Conservation (phyloP, 352 stramenopile genomes). For the Phytophthora sansomeana region DNA sequence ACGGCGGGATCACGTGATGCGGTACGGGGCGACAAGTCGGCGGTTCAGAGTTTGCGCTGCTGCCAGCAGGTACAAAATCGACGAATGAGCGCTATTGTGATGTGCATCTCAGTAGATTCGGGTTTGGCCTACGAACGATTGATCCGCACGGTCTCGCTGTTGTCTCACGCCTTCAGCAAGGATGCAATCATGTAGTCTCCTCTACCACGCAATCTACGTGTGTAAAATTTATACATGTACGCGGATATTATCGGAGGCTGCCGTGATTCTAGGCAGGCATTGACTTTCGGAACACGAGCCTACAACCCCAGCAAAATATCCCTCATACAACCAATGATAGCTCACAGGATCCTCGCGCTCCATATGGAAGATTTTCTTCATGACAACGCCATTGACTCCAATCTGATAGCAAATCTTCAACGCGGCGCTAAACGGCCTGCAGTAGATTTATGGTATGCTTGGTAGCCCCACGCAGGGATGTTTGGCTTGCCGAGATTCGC, state of each 20-base stretch:
- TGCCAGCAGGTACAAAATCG: slow-evolving; percentile 14
- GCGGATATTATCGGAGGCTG: no score
- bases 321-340: no score
- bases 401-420: slow-evolving; percentile 27
- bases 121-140: slow-evolving; percentile 14
- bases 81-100: slow-evolving; percentile 3
- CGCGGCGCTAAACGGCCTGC: no score
- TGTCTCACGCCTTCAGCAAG: slow-evolving; percentile 19
- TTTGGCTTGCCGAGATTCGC: slow-evolving; percentile 25
- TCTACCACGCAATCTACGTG: no score
- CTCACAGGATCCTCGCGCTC: no score
- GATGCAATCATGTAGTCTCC: no score
- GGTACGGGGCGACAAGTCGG: slow-evolving; percentile 1
- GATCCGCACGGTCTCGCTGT: no score
- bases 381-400: no score
- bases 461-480: slow-evolving; percentile 16
- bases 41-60: slow-evolving; percentile 15
- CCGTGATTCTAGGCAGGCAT: slow-evolving; percentile 23
- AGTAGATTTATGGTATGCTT: slow-evolving; percentile 22
- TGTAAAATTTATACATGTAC: no score
- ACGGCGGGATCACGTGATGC: slow-evolving; percentile 26
- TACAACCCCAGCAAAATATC: no score
- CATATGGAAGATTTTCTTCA: no score
- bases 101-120: slow-evolving; percentile 6
- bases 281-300: slow-evolving; percentile 19